A percentile compares a stretch with the other conserved stretches of the same genome.
Conservation (phyloP, 2,329 filamentous ascomycete genomes). For the Endothia cerciana region DNA sequence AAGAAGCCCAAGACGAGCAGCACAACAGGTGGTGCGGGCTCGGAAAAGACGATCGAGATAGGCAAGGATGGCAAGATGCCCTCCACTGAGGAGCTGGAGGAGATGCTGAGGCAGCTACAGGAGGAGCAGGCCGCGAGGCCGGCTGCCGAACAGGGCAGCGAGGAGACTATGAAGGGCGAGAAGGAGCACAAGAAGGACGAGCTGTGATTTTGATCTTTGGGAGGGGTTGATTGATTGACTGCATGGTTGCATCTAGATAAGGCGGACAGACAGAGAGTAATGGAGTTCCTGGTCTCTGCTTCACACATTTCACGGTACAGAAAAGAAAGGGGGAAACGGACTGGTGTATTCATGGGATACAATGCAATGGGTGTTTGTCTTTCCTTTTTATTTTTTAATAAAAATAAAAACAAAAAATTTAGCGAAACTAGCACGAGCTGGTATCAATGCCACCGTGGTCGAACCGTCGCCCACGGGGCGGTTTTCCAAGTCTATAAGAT, state of each 20-base stretch:
- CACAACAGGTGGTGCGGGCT: constrained; percentile 31
- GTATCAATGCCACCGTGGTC: neutral
- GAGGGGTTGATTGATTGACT: neutral
- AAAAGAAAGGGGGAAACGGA: neutral
- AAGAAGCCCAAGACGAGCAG: constrained; percentile 51
- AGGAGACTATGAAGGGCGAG: constrained; percentile 34
- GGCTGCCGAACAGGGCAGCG: constrained; percentile 29
- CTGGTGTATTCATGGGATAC: neutral
- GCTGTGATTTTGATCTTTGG: constrained; percentile 32
- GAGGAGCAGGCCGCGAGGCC: constrained; percentile 36
- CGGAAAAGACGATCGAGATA: constrained; percentile 48
- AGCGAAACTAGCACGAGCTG: neutral
- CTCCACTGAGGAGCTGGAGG: constrained; percentile 50
- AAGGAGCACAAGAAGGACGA: constrained; percentile 39
- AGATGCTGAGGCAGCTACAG: constrained; percentile 54
- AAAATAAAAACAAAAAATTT: too few species aligned
- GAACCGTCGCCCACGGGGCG: neutral
- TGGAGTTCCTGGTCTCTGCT: constrained; percentile 2
- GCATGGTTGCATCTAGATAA: constrained; percentile 10
- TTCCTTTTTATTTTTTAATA: neutral
- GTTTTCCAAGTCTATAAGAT: neutral
- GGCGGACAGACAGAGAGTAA: neutral
- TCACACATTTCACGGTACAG: neutral
- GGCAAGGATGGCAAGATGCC: constrained; percentile 48
- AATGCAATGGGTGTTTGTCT: neutral